Evolutionary conservation across 768 basidiomycete genomes (phyloP), one percentile per base, ranked within the genome.

Genomic region (Suillus bovinus): DNA sequence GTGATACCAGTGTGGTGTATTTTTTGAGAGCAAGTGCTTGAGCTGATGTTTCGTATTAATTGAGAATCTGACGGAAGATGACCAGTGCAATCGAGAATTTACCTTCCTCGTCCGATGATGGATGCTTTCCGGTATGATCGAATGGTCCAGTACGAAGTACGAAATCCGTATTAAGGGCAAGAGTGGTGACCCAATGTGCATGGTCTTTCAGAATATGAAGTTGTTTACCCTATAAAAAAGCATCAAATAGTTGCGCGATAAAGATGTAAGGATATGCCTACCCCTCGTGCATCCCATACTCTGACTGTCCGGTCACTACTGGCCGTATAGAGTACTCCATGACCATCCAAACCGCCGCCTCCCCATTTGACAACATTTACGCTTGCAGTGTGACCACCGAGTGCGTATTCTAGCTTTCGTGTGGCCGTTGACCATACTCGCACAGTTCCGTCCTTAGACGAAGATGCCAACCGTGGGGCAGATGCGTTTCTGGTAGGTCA

Each of bases 151-250:
- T 98, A 27, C 96, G 88, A 5, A 97, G 82, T 31, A 96, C 86
- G 70, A 96, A 97, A 72, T 99, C 96, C 11, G 96, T 96, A 74
- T 95, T 96, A 60, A 98, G 81, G 4, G 97, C 88, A 49, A 99
- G 85, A 0, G 96, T 99, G 22, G 96, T 99, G 9, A 99, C 97
- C 96, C 96, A 99, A 70, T 99, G 97, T 0, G 95, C 97, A 69
- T 99, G 96, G 64, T 98, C 95, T 74, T 93, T 94, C 31, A 99
- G 78, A 0, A 89, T 88, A 68, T 96, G 84, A 41, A 98, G 79
- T 31, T 87, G 85, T 73, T 86, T 90, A 1, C 96, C 96, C 90
- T 96, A 67, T 33, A 53, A 59, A 20, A 59, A 56, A 24, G 59
- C 62, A 56, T 69, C 55, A 46, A 29, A 10, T 42, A 49, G 42